Base-by-base conservation (phyloP, 805 yeast genomes). In the Saturnispora saitoi region DNA sequence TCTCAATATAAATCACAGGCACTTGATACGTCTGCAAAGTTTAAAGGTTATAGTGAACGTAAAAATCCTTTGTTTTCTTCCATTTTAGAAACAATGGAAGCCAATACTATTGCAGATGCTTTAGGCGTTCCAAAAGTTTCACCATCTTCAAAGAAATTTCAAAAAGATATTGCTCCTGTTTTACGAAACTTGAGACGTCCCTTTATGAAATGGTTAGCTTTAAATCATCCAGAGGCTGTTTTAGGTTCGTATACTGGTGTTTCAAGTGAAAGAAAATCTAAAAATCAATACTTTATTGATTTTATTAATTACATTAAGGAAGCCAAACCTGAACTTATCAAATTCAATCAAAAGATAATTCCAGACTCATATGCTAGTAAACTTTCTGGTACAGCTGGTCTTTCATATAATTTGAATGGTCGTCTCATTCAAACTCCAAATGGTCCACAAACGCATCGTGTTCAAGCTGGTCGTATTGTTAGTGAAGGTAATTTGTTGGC, bases 381-480 rank as follows among this genome's bases (percentile, higher is more conserved):
- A 48, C 53, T 60, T 14, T 58, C 81, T 47, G 95, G 89, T 30
- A 77, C 85, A 7, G 95, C 84, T 28, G 95, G 95, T 6, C 71
- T 86, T 51, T 75, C 86, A 1, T 87, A 86, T 58, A 71, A 70
- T 36, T 74, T 83, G 52, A 75, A 72, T 50, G 95, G 95, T 6
- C 75, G 87, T 61, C 67, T 87, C 34, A 61, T 69, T 50, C 83
- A 79, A 61, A 71, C 84, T 4, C 93, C 95, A 20, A 78, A 81
- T 57, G 95, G 95, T 44, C 65, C 79, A 22, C 68, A 74, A 42
- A 65, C 72, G 49, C 64, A 67, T 11, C 68, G 68, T 47, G 70
- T 82, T 38, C 78, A 77, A 17, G 86, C 89, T 14, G 95, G 91
- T 51, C 78, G 95, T 70, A 66, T 78, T 42, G 68, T 77, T 41